Percentiles rank a stretch among this genome's conserved stretches.
Evolutionary conservation across 1,139 yeast genomes (phyloP).

Genomic region (Meyerozyma elateridarum): DNA sequence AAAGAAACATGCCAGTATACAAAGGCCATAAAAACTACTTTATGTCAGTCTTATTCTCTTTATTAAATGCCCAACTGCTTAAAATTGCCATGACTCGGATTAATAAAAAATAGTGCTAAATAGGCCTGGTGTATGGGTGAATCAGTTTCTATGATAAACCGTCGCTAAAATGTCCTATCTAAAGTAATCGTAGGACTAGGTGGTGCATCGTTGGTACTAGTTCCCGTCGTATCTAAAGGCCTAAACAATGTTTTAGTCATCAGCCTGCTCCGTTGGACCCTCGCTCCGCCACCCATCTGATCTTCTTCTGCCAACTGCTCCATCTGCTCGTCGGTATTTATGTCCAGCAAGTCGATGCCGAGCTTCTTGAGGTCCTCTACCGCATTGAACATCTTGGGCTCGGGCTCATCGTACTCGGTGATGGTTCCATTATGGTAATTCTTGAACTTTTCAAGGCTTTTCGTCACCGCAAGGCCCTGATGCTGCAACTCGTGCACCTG

Average conservation of each 20-base stretch:
- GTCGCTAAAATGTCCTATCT: slow-evolving; percentile 1
- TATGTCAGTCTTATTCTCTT: no score
- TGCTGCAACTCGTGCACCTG: slow-evolving; percentile 9
- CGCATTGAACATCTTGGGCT: slow-evolving; percentile 31
- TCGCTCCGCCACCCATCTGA: slow-evolving; percentile 3
- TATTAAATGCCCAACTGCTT: no score
- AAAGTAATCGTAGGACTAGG: slow-evolving; percentile 1
- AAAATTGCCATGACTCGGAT: no score
- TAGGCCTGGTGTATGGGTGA: no score
- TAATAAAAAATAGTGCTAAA: no score
- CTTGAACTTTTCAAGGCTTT: slow-evolving; percentile 24
- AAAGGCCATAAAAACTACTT: no score
- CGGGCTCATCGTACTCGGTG: slow-evolving; percentile 33
- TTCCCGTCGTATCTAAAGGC: no score
- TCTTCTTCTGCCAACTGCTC: slow-evolving; percentile 16
- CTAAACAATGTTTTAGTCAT: slow-evolving; percentile 34
- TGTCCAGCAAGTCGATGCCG: slow-evolving; percentile 26
- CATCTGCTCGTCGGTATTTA: slow-evolving; percentile 21
- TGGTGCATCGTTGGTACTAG: background rate
- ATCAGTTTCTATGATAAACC: no score
- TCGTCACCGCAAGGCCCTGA: slow-evolving; percentile 17
- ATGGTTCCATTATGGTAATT: slow-evolving; percentile 17
- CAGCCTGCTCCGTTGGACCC: slow-evolving; percentile 21
- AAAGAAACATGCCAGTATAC: no score
- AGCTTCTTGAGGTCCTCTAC: slow-evolving; percentile 25